A percentile compares a stretch with the other conserved stretches of the same genome.
These are phyloP conservation scores for Mucor indicus DNA, from an alignment of 371 early-diverging fungal species.

Conservation along the genomic window DNA sequence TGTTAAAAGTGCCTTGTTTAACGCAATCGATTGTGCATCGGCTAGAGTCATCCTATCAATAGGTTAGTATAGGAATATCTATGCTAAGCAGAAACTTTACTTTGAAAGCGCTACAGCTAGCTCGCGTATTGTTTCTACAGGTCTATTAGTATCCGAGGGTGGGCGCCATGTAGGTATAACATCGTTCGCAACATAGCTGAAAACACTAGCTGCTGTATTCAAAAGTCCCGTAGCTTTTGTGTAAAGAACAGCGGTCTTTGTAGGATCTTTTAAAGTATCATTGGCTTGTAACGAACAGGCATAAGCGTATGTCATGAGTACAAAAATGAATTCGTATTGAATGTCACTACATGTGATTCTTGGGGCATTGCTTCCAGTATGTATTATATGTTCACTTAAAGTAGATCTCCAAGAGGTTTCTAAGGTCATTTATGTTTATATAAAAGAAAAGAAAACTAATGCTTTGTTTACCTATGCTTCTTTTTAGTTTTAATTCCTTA, in stretches of 20 bases:
- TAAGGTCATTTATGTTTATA: conserved; percentile 2
- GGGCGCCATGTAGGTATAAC: conserved; percentile 53
- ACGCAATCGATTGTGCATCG: conserved; percentile 50
- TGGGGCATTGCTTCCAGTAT: conserved; percentile 58
- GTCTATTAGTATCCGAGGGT: conserved; percentile 25
- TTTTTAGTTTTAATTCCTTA: conserved; percentile 39
- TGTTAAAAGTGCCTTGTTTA: conserved; percentile 39
- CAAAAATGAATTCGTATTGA: conserved; percentile 60
- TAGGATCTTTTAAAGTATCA: conserved; percentile 15
- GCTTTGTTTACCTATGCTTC: conserved; percentile 29
- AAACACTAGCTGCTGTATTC: conserved; percentile 57
- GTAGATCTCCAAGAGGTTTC: conserved; percentile 67
- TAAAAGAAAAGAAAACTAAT: too few relatives aligned
- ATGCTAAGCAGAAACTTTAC: conserved; percentile 17
- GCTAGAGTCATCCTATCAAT: conserved; percentile 45
- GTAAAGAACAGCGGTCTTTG: conserved; percentile 3
- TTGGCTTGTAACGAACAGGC: conserved; percentile 41
- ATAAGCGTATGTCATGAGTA: conserved; percentile 58
- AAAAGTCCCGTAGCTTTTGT: conserved; percentile 55
- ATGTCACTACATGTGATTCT: conserved; percentile 52
- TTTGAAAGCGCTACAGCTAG: conserved; percentile 48
- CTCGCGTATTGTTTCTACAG: conserved; percentile 46
- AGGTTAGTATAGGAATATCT: background rate
- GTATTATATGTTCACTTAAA: conserved; percentile 48
- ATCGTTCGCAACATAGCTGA: conserved; percentile 51